Evolutionary conservation across 2,329 filamentous ascomycete species (phyloP).

Genomic region (Coniochaeta prunicola): DNA sequence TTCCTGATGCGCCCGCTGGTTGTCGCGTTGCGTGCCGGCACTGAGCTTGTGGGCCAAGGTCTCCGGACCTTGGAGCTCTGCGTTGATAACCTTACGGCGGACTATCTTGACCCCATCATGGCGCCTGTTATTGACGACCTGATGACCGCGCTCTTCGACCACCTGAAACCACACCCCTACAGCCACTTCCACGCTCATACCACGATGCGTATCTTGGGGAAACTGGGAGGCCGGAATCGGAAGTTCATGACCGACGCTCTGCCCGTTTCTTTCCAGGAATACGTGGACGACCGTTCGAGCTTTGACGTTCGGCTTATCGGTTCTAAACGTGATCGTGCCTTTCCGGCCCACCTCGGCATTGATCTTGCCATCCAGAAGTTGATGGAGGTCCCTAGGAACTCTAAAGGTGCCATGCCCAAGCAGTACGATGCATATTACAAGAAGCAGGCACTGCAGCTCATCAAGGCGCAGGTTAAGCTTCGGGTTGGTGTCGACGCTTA

Average conservation of each 20-base stretch:
- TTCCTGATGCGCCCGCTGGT: conserved; percentile 96
- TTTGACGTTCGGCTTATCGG: conserved; percentile 87
- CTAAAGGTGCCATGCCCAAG: conserved; percentile 42
- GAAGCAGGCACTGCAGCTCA: conserved; percentile 80
- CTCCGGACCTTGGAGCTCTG: conserved; percentile 90
- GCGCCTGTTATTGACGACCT: conserved; percentile 96
- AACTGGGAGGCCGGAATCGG: conserved; percentile 88
- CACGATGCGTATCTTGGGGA: conserved; percentile 93
- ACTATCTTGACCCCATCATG: conserved; percentile 98
- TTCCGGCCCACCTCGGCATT: conserved; percentile 78
- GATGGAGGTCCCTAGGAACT: conserved; percentile 66
- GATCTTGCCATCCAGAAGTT: conserved; percentile 85
- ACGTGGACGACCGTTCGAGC: conserved; percentile 79
- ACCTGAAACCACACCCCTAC: conserved; percentile 87
- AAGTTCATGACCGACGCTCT: conserved; percentile 92
- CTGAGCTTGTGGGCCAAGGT: conserved; percentile 90
- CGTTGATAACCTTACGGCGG: conserved; percentile 94
- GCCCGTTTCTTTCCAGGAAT: conserved; percentile 74
- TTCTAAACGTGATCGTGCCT: conserved; percentile 80
- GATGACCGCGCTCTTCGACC: conserved; percentile 96
- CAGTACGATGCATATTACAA: conserved; percentile 81
- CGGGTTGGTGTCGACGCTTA: conserved; percentile 73
- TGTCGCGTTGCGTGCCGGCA: conserved; percentile 86
- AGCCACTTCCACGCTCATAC: conserved; percentile 97
- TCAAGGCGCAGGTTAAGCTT: conserved; percentile 84